phyloP scores from a whole-genome alignment of 768 basidiomycete species.

The Nidula microcarpa region DNA sequence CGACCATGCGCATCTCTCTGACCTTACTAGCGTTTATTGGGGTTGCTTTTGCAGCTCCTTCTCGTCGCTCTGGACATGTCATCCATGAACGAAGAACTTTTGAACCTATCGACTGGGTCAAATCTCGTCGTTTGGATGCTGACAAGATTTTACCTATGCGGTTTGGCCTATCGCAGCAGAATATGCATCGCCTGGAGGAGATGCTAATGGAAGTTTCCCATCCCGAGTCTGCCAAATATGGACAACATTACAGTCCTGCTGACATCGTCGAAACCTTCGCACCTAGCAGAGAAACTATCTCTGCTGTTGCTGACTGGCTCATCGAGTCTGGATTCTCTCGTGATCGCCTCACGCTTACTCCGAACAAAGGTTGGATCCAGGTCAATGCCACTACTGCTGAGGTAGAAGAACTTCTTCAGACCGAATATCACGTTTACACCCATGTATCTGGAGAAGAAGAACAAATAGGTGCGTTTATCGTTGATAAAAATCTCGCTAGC shows the following conservation, averaged over 20 bases:
- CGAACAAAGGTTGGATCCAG: slow-evolving; percentile 40
- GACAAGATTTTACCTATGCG: slow-evolving; percentile 40
- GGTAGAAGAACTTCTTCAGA: slow-evolving; percentile 34
- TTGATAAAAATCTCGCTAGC: not conserved
- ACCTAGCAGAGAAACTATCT: slow-evolving; percentile 41
- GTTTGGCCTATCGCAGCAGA: slow-evolving; percentile 45
- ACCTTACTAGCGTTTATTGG: slow-evolving; percentile 9
- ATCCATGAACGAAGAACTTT: slow-evolving; percentile 25
- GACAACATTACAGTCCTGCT: slow-evolving; percentile 43
- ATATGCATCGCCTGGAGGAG: slow-evolving; percentile 41
- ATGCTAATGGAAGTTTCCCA: slow-evolving; percentile 46
- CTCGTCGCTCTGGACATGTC: slow-evolving; percentile 19
- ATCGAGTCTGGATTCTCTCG: slow-evolving; percentile 34
- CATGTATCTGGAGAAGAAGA: slow-evolving; percentile 33
- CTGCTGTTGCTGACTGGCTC: slow-evolving; percentile 43
- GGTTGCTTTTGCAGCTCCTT: slow-evolving; percentile 19
- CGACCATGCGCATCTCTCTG: not conserved
- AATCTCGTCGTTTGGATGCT: slow-evolving; percentile 19
- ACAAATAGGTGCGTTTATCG: slow-evolving; percentile 30
- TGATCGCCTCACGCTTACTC: slow-evolving; percentile 33
- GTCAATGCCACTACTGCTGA: slow-evolving; percentile 40
- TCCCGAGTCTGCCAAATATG: slow-evolving; percentile 48
- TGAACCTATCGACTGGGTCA: slow-evolving; percentile 25
- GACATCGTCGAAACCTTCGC: slow-evolving; percentile 45
- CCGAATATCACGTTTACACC: slow-evolving; percentile 43